Conservation (phyloP, 495 filamentous ascomycete genomes). For the Neurospora discreta region DNA sequence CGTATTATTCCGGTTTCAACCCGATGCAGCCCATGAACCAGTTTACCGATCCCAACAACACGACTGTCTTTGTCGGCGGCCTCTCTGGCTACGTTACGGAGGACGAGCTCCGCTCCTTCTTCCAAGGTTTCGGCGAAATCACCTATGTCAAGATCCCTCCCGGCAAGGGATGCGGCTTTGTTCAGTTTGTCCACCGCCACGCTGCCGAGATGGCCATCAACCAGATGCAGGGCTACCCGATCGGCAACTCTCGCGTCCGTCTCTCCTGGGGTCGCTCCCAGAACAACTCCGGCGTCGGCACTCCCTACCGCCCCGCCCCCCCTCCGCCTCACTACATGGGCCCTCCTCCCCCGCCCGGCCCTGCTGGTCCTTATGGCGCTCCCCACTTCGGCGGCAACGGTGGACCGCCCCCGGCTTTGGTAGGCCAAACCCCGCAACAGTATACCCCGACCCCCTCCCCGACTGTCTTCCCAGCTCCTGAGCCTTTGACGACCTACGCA, state of each 20-base stretch:
- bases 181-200: slow-evolving; percentile 98
- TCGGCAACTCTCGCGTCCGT: slow-evolving; percentile 95
- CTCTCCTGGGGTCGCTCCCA: slow-evolving; percentile 95
- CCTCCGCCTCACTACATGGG: slow-evolving; percentile 67
- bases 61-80: slow-evolving; percentile 96
- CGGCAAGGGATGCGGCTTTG: slow-evolving; percentile 97
- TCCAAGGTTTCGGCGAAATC: slow-evolving; percentile 99
- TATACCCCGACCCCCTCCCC: not conserved
- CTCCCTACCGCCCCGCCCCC: slow-evolving; percentile 90
- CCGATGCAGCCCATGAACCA: slow-evolving; percentile 92
- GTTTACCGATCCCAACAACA: slow-evolving; percentile 99
- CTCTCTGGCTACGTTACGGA: slow-evolving; percentile 98
- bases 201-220: slow-evolving; percentile 99
- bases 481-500: too few species aligned
- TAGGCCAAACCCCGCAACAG: not conserved
- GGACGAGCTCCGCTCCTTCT: slow-evolving; percentile 98
- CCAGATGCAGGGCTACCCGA: slow-evolving; percentile 99
- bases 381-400: slow-evolving; percentile 15
- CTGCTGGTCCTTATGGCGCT: slow-evolving; percentile 16
- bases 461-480: too few species aligned
- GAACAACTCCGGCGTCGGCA: slow-evolving; percentile 98
- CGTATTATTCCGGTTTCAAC: slow-evolving; percentile 29
- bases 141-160: slow-evolving; percentile 99
- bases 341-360: slow-evolving; percentile 16
- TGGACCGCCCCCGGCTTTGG: not conserved